These are phyloP conservation scores for Porphyrellus cyaneotinctus DNA, from an alignment of 768 basidiomycete species.

Conservation along the genomic window DNA sequence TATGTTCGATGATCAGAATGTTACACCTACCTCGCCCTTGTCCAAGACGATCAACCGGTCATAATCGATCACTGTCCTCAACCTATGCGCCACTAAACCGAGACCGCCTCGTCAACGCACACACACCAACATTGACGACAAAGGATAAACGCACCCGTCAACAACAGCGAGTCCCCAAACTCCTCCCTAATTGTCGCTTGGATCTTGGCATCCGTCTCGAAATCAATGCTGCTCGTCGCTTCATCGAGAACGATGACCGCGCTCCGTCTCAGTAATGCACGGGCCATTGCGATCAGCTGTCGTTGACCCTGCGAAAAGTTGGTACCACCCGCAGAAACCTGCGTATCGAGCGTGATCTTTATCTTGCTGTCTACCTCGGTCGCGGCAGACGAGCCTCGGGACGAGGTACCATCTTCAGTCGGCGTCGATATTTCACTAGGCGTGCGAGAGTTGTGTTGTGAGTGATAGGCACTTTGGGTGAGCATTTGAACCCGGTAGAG, in stretches of 20 bases:
- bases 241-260: slow-evolving; percentile 77
- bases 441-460: slow-evolving; percentile 48
- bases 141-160: slow-evolving; percentile 54
- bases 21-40: slow-evolving; percentile 26
- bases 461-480: slow-evolving; percentile 43
- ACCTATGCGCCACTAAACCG: slow-evolving; percentile 56
- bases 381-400: slow-evolving; percentile 36
- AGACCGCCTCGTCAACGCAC: slow-evolving; percentile 1
- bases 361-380: slow-evolving; percentile 58
- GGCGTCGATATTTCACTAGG: slow-evolving; percentile 45
- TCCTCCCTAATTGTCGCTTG: slow-evolving; percentile 85
- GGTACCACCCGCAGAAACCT: slow-evolving; percentile 79
- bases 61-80: slow-evolving; percentile 78
- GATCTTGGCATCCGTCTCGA: slow-evolving; percentile 86
- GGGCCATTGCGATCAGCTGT: slow-evolving; percentile 83
- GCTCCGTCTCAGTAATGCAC: slow-evolving; percentile 69
- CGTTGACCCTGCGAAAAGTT: slow-evolving; percentile 94
- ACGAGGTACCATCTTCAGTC: slow-evolving; percentile 37
- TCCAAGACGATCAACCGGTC: slow-evolving; percentile 79
- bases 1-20: neutral
- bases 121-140: no score
- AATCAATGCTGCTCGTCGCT: slow-evolving; percentile 83
- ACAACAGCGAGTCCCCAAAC: slow-evolving; percentile 67
- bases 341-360: slow-evolving; percentile 64
- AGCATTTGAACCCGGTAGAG: slow-evolving; percentile 80